A percentile compares a stretch with the other conserved stretches of the same genome.
These are phyloP conservation scores for Linnemannia zychae DNA, from an alignment of 192 early-diverging fungal genomes.

Conservation along the genomic window DNA sequence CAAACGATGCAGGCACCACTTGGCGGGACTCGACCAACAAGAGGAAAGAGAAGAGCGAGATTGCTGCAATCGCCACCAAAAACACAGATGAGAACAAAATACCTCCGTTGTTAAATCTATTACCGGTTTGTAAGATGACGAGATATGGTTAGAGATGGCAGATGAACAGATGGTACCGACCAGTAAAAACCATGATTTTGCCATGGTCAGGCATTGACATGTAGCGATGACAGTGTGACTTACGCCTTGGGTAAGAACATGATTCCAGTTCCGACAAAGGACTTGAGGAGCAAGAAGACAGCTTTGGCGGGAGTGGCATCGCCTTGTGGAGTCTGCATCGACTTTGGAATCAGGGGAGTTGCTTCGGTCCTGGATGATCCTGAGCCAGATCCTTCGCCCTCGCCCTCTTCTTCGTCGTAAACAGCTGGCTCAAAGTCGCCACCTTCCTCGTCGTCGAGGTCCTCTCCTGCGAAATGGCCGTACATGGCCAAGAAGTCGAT, in stretches of 20 bases:
- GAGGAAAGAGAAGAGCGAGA: slow-evolving; percentile 80
- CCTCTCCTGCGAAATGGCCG: slow-evolving; percentile 95
- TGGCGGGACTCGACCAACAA: slow-evolving; percentile 77
- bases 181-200: neutral
- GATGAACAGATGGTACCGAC: neutral
- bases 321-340: slow-evolving; percentile 57
- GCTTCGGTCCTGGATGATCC: slow-evolving; percentile 35
- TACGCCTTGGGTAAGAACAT: slow-evolving; percentile 78
- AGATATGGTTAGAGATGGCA: neutral
- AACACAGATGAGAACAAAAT: slow-evolving; percentile 75
- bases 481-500: slow-evolving; percentile 94
- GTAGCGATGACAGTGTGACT: neutral
- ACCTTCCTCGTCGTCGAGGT: slow-evolving; percentile 82
- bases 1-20: slow-evolving; percentile 78
- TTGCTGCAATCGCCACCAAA: slow-evolving; percentile 74
- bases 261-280: slow-evolving; percentile 85
- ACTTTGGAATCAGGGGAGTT: slow-evolving; percentile 57
- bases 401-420: slow-evolving; percentile 62
- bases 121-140: neutral
- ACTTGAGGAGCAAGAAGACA: slow-evolving; percentile 83
- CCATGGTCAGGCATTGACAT: neutral
- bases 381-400: slow-evolving; percentile 26
- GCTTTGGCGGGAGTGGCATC: slow-evolving; percentile 79
- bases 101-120: slow-evolving; percentile 84
- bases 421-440: slow-evolving; percentile 44